A percentile compares a stretch with the other conserved stretches of the same genome.
phyloP scores from a whole-genome alignment of 1,139 yeast genomes.

The Pichia sp. region DNA sequence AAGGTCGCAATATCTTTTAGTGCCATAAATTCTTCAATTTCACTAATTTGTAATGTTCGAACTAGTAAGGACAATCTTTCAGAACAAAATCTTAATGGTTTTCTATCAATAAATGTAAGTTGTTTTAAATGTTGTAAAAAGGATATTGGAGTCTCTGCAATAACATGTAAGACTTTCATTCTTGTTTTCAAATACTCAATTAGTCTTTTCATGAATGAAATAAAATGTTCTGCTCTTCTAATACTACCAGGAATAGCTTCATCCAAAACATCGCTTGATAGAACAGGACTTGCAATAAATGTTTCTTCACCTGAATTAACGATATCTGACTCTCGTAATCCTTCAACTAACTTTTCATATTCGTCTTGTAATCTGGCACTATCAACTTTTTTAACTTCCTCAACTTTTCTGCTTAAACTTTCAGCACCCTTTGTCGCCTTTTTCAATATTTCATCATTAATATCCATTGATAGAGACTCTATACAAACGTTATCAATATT shows the following conservation, averaged over 20 bases:
- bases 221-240: constrained; percentile 92
- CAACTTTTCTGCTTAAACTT: constrained; percentile 66
- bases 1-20: constrained; percentile 93
- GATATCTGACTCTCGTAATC: constrained; percentile 71
- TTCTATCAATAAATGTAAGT: constrained; percentile 82
- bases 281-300: constrained; percentile 80
- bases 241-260: constrained; percentile 98
- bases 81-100: constrained; percentile 86
- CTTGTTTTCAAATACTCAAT: constrained; percentile 93
- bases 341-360: constrained; percentile 85
- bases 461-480: constrained; percentile 85
- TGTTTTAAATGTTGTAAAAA: constrained; percentile 90
- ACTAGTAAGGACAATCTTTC: constrained; percentile 85
- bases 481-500: constrained; percentile 97
- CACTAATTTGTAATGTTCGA: constrained; percentile 77
- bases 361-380: constrained; percentile 81
- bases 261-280: constrained; percentile 75
- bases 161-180: constrained; percentile 95
- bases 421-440: constrained; percentile 80
- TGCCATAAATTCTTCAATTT: constrained; percentile 88
- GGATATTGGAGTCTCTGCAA: constrained; percentile 92
- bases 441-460: constrained; percentile 74
- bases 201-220: constrained; percentile 83
- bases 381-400: constrained; percentile 76
- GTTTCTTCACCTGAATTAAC: constrained; percentile 54